Percentiles rank a stretch among this genome's conserved stretches.
These are phyloP conservation scores for Argentina anserina DNA, from an alignment of 306 rosid genomes.

Conservation along the genomic window DNA sequence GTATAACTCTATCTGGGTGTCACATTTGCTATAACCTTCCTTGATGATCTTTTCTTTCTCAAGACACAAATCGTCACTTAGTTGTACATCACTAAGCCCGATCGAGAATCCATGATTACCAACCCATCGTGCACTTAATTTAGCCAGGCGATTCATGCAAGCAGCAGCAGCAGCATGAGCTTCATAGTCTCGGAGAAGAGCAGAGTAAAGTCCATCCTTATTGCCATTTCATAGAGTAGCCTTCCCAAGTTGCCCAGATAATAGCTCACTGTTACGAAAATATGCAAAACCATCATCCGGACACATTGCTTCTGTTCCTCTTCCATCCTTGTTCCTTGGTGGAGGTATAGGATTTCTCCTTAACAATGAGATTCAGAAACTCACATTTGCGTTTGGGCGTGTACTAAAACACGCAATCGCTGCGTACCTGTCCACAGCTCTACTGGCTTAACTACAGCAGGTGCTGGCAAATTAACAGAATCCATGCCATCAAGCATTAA, in stretches of 20 bases:
- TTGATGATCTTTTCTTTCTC: constrained; percentile 53
- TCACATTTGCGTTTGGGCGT: constrained; percentile 72
- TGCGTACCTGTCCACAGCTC: constrained; percentile 98
- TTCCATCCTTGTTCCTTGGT: constrained; percentile 44
- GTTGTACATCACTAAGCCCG: constrained; percentile 95
- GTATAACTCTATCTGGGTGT: constrained; percentile 46
- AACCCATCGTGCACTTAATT: constrained; percentile 95
- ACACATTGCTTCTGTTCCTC: constrained; percentile 73
- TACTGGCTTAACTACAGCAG: constrained; percentile 82
- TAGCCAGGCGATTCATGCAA: constrained; percentile 93
- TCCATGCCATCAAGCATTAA: constrained; percentile 89
- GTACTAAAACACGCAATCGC: constrained; percentile 71
- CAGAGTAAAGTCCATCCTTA: constrained; percentile 89
- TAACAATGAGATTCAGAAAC: constrained; percentile 76
- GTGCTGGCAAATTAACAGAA: constrained; percentile 78
- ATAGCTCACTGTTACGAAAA: constrained; percentile 82
- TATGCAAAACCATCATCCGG: constrained; percentile 79
- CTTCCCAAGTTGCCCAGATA: constrained; percentile 98
- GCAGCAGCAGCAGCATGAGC: constrained; percentile 91
- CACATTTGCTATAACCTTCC: constrained; percentile 52
- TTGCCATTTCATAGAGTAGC: constrained; percentile 90
- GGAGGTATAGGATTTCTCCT: constrained; percentile 63
- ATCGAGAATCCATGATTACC: constrained; percentile 95
- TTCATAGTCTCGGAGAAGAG: constrained; percentile 81
- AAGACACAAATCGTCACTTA: constrained; percentile 44